These are phyloP conservation scores for Helicostylum pulchrum DNA, from an alignment of 192 early-diverging fungal species.

Conservation along the genomic window DNA sequence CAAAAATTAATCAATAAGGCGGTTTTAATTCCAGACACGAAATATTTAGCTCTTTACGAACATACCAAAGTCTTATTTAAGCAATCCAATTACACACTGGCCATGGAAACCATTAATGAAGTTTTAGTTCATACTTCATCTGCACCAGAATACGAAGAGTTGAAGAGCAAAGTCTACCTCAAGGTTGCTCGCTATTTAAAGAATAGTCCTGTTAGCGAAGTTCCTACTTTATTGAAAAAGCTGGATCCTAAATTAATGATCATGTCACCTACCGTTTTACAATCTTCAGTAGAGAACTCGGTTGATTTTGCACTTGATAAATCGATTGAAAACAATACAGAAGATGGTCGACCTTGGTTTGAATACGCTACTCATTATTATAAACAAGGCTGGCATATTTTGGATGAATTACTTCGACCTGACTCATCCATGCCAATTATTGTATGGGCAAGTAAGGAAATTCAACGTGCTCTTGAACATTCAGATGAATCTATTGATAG, in stretches of 20 bases:
- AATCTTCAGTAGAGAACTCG: constrained; percentile 3
- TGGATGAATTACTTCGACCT: constrained; percentile 44
- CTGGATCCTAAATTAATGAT: background rate
- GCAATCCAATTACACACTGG: background rate
- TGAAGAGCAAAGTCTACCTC: constrained; percentile 17
- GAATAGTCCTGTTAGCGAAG: constrained; percentile 3
- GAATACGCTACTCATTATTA: constrained; percentile 56
- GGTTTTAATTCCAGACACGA: background rate
- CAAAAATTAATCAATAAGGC: constrained; percentile 4
- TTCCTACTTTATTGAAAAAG: background rate
- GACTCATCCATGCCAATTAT: constrained; percentile 17
- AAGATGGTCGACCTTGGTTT: constrained; percentile 49
- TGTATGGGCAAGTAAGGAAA: constrained; percentile 3
- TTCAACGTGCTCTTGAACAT: constrained; percentile 6
- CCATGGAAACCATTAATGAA: background rate
- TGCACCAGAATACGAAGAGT: background rate
- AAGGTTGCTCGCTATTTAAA: constrained; percentile 19
- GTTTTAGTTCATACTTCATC: background rate
- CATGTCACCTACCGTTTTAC: background rate
- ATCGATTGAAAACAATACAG: background rate
- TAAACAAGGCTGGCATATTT: constrained; percentile 48
- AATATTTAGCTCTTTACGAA: constrained; percentile 5
- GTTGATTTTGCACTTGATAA: constrained; percentile 19
- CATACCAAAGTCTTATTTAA: constrained; percentile 14
- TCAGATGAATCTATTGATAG: background rate